Base-by-base conservation (phyloP, 345 rosid species). In the Physaria fendleri region DNA sequence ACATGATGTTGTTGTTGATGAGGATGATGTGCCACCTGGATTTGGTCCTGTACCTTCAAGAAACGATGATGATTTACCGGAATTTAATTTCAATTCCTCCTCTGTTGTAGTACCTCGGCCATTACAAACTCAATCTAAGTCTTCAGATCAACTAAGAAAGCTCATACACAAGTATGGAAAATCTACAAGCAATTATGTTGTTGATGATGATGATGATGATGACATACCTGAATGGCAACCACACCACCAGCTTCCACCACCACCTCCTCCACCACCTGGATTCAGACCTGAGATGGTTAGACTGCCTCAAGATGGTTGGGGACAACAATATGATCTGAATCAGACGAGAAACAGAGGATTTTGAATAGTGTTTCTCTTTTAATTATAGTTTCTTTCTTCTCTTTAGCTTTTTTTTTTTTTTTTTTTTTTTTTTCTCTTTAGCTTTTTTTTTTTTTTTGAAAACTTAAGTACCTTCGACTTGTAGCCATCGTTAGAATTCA, bases 151-250 rank as follows among this genome's bases (percentile, higher is more conserved):
- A 71, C 79, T 90, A 52, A 80, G 99, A 60, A 79, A 94, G 51
- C 99, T 94, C 64, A 76, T 94, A 45, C 92, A 79, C 18, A 85
- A 75, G 80, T 94, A 94, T 43, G 99, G 99, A 17, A 90, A 87
- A 11, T 68, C 96, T 11, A 58, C 61, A 23, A 27, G 42, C 50
- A 34, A 3, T 11, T 14, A 56, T 83, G 90, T 47, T 83, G 90
- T 47, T 30, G 43, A 46, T 52, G 80, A 87, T 21, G 86, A 87
- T 9, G 95, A 84, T 0, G 97, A 83, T 0, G 93, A 92, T 2
- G 97, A 89, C 46, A 94, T 94, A 71, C 99, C 99, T 0, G 99
- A 94, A 71, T 94, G 97, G 99, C 88, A 74, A 14, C 99, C 97
- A 17, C 78, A 81, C 74, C 69, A 69, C 33, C 64, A 56, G 54